Percentiles rank a stretch among this genome's conserved stretches.
Conservation (phyloP, 176 grass and related monocot species). For the Triticum monococcum region DNA sequence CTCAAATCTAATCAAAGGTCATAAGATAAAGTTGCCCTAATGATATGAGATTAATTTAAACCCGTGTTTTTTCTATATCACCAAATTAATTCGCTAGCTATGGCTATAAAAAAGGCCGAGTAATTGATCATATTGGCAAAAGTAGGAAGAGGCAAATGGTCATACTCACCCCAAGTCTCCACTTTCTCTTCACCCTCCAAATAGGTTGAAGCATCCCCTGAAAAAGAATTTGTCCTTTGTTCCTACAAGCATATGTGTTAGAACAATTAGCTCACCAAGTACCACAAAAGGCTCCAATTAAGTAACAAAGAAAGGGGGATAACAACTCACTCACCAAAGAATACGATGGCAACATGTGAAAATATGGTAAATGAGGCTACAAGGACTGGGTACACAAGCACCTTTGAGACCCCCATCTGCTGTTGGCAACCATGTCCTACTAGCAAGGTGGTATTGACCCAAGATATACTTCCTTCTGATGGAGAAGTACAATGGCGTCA, state of each 20-base stretch:
- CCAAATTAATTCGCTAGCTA: not conserved
- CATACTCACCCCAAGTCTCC: slow-evolving; percentile 7
- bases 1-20: not conserved
- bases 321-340: slow-evolving; percentile 4
- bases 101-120: not conserved
- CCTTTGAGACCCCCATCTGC: not conserved
- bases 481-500: not conserved
- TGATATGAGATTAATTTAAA: not conserved
- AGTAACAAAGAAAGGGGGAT: not conserved
- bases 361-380: slow-evolving; percentile 23
- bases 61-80: not conserved
- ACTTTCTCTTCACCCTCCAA: slow-evolving; percentile 15
- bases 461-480: not conserved
- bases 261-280: not conserved
- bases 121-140: not conserved
- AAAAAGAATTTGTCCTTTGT: slow-evolving; percentile 7
- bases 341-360: slow-evolving; percentile 19
- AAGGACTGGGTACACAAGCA: not conserved
- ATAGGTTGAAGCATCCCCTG: not conserved
- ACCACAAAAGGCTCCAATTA: not conserved
- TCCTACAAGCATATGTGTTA: slow-evolving; percentile 1
- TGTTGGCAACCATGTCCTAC: not conserved
- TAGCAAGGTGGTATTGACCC: not conserved
- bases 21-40: not conserved
- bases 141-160: not conserved